Percentiles rank a stretch among this genome's conserved stretches.
Conservation (phyloP, 1,284 basidiomycete species). For the Meira miltonrushii region DNA sequence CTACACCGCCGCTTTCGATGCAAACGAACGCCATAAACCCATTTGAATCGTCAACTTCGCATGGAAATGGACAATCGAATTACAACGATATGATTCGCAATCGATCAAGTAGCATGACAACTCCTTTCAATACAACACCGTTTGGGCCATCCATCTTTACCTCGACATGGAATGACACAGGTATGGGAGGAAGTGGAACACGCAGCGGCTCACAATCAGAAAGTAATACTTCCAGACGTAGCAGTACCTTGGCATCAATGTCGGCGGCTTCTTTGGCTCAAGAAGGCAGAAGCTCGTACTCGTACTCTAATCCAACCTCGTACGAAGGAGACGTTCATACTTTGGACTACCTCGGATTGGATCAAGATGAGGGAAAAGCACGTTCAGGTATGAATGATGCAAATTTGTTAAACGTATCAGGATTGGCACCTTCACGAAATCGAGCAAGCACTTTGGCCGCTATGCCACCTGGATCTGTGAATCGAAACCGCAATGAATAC, state of each 20-base stretch:
- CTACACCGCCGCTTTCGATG: background rate
- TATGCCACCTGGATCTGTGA: background rate
- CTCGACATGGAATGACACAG: conserved; percentile 13
- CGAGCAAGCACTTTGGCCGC: conserved; percentile 14
- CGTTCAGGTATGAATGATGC: background rate
- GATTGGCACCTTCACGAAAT: background rate
- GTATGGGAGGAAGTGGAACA: background rate
- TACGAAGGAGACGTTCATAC: conserved; percentile 15
- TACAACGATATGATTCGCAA: background rate
- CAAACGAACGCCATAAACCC: background rate
- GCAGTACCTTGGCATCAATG: background rate
- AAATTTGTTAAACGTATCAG: background rate
- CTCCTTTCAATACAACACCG: conserved; percentile 14
- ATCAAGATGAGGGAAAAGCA: background rate
- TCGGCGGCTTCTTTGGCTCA: background rate
- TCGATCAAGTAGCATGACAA: conserved; percentile 27
- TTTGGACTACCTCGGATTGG: conserved; percentile 42
- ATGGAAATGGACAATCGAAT: background rate
- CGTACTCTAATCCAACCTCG: background rate
- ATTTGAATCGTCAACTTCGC: background rate
- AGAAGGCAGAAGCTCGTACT: background rate
- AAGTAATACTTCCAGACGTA: background rate
- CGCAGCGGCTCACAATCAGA: background rate
- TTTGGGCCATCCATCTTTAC: conserved; percentile 36
- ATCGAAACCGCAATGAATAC: background rate